Conservation (phyloP, 208 protist genomes). For the Trypanosoma brucei region DNA sequence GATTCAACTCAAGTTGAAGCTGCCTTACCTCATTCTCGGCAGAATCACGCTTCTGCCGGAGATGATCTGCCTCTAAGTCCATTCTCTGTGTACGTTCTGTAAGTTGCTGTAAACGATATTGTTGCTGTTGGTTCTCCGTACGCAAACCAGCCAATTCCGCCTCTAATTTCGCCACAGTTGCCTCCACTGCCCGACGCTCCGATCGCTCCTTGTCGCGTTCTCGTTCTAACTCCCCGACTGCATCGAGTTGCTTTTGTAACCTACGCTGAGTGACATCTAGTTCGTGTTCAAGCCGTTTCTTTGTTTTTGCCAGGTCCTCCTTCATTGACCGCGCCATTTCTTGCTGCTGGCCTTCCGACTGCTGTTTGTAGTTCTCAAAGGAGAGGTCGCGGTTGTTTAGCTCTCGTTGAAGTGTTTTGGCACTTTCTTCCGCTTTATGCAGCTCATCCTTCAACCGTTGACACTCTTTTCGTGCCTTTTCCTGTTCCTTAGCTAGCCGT, state of each 20-base stretch:
- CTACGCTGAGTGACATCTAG: constrained; percentile 23
- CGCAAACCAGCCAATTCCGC: constrained; percentile 24
- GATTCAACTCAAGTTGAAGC: constrained; percentile 12
- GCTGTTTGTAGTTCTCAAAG: constrained; percentile 22
- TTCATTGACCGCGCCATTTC: constrained; percentile 39
- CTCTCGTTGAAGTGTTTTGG: constrained; percentile 14
- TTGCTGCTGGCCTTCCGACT: constrained; percentile 29
- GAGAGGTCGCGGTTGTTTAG: neutral
- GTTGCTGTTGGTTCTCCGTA: constrained; percentile 25
- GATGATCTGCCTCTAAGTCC: constrained; percentile 29
- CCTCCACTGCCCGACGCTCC: constrained; percentile 26
- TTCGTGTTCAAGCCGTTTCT: constrained; percentile 34
- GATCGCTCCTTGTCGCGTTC: constrained; percentile 37
- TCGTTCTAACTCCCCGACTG: constrained; percentile 17
- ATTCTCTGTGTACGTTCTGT: constrained; percentile 25
- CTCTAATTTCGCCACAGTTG: constrained; percentile 23
- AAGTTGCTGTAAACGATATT: constrained; percentile 23
- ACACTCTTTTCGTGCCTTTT: constrained; percentile 7
- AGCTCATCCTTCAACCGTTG: constrained; percentile 6
- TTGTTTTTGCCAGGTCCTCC: constrained; percentile 36
- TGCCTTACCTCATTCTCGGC: constrained; percentile 21
- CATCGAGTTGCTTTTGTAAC: constrained; percentile 3
- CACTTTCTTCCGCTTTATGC: constrained; percentile 5
- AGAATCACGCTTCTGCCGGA: constrained; percentile 22
- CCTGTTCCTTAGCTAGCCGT: constrained; percentile 38